Evolutionary conservation across 73 alveolate species (phyloP).

Genomic region (Blepharisma japonicum): DNA sequence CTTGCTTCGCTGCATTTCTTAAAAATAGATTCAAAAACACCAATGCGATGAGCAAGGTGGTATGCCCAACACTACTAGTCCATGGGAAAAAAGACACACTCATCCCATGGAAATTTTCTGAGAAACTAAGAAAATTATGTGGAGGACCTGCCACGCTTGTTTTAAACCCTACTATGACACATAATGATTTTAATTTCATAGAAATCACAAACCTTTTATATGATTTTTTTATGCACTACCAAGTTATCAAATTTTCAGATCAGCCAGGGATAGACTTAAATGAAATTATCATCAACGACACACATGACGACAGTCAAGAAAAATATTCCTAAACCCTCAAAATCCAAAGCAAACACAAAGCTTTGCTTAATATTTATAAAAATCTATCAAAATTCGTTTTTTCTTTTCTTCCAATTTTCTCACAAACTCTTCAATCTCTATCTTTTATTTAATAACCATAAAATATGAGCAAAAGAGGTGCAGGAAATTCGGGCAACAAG

Average conservation of each 20-base stretch:
- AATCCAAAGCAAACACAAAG: too few relatives aligned
- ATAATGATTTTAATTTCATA: constrained; percentile 72
- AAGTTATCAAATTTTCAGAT: too few relatives aligned
- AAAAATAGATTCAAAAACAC: constrained; percentile 17
- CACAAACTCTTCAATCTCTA: too few relatives aligned
- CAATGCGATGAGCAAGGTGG: neutral
- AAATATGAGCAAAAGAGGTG: constrained; percentile 49
- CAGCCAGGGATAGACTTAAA: too few relatives aligned
- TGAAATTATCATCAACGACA: too few relatives aligned
- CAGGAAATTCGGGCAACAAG: constrained; percentile 53
- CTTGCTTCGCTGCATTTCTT: constrained; percentile 26
- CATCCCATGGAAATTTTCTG: constrained; percentile 2
- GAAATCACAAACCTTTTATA: neutral
- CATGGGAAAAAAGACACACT: constrained; percentile 40
- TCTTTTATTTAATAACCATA: too few relatives aligned
- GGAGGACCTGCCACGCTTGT: constrained; percentile 69
- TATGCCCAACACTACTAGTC: constrained; percentile 22
- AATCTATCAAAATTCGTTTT: too few relatives aligned
- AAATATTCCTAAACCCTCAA: too few relatives aligned
- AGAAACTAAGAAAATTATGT: constrained; percentile 11
- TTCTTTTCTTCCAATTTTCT: too few relatives aligned
- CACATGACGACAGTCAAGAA: too few relatives aligned
- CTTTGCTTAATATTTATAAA: too few relatives aligned
- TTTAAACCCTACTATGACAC: constrained; percentile 73
- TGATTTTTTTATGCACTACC: too few relatives aligned